phyloP scores from a whole-genome alignment of 805 yeast genomes.

The Jamesozyma hellenica region DNA sequence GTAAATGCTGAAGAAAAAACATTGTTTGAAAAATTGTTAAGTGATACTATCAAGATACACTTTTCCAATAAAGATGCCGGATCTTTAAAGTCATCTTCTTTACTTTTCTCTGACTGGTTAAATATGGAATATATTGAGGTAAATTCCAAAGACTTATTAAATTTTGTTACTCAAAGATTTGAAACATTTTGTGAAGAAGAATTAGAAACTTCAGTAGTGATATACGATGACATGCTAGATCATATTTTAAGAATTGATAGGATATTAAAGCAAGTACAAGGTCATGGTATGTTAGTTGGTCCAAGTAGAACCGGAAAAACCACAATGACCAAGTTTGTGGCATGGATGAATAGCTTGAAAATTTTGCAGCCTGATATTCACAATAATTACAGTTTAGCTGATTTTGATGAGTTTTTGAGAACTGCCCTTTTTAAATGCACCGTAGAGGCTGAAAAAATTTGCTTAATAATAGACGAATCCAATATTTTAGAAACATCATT shows the following conservation, averaged over 20 bases:
- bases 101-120: slow-evolving; percentile 69
- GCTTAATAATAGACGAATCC: slow-evolving; percentile 75
- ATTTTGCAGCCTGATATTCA: slow-evolving; percentile 50
- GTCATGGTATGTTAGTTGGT: slow-evolving; percentile 81
- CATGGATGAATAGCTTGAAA: slow-evolving; percentile 80
- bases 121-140: slow-evolving; percentile 53
- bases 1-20: slow-evolving; percentile 36
- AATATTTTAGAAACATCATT: slow-evolving; percentile 67
- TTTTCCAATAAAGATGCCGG: slow-evolving; percentile 41
- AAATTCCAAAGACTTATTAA: slow-evolving; percentile 34
- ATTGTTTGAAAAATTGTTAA: slow-evolving; percentile 38
- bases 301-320: slow-evolving; percentile 75
- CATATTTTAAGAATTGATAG: slow-evolving; percentile 74
- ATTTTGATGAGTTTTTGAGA: slow-evolving; percentile 61
- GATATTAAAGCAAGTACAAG: slow-evolving; percentile 75
- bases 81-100: slow-evolving; percentile 36
- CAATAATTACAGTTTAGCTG: slow-evolving; percentile 41
- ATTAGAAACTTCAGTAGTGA: slow-evolving; percentile 44
- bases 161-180: slow-evolving; percentile 55
- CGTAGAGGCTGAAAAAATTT: slow-evolving; percentile 47
- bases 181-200: slow-evolving; percentile 73
- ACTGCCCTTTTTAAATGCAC: slow-evolving; percentile 42
- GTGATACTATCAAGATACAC: slow-evolving; percentile 23
- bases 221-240: slow-evolving; percentile 63
- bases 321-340: slow-evolving; percentile 66